Conservation (phyloP, 495 filamentous ascomycete genomes). For the Penicillium simplicissimum region DNA sequence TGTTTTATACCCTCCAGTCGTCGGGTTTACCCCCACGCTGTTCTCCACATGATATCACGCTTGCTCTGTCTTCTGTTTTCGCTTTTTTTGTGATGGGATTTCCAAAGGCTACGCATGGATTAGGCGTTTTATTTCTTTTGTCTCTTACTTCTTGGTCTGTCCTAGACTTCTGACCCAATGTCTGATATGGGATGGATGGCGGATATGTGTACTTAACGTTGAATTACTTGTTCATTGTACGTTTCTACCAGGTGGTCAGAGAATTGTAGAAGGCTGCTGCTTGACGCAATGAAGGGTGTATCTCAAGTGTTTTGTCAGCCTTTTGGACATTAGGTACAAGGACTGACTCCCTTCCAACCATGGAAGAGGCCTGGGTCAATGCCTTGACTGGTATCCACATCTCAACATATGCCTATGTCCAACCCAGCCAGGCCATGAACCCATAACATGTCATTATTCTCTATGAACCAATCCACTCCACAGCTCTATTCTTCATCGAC, state of each 20-base stretch:
- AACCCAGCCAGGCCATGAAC: constrained; percentile 4
- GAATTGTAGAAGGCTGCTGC: neutral
- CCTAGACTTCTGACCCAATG: constrained; percentile 20
- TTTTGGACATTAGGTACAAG: no score
- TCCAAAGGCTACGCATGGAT: constrained; percentile 44
- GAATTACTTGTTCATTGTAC: constrained; percentile 22
- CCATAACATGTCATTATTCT: constrained; percentile 25
- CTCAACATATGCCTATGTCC: neutral
- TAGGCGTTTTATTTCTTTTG: constrained; percentile 37
- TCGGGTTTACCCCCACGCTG: constrained; percentile 13
- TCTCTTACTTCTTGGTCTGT: constrained; percentile 19
- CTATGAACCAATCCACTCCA: neutral
- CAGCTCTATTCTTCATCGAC: neutral
- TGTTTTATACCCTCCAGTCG: constrained; percentile 34
- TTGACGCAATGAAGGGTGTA: no score
- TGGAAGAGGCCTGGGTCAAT: neutral
- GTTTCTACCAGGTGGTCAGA: neutral
- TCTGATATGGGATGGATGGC: constrained; percentile 29
- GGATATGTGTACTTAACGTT: constrained; percentile 35
- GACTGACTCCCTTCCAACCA: no score
- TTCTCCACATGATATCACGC: constrained; percentile 30
- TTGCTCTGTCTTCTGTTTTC: constrained; percentile 25
- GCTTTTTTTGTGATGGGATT: constrained; percentile 35
- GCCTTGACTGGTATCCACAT: neutral
- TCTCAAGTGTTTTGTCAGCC: no score